Evolutionary conservation across 495 filamentous ascomycete genomes (phyloP), one percentile per base, ranked within the genome.

Genomic region (Xylaria acuta): DNA sequence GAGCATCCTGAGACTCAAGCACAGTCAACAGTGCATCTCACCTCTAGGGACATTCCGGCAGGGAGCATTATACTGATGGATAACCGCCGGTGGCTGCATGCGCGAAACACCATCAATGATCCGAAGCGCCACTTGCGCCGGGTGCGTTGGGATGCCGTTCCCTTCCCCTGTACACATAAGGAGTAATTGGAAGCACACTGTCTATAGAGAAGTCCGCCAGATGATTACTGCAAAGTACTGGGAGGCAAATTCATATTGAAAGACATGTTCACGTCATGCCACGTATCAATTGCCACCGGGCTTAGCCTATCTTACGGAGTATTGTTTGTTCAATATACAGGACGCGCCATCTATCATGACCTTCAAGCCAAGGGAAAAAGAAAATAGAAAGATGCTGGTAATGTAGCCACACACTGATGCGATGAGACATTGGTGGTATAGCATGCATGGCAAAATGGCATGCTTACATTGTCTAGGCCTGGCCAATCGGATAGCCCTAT

Each of bases 61-160:
- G 75, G 79, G 1, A 75, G 80, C 6, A 78, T 84, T 38, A 71
- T 84, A 47, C 22, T 83, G 38, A 68, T 83, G 49, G 81, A 83
- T 64, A 85, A 84, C 69, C 62, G 72, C 1, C 76, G 80, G 1
- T 84, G 80, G 79, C 69, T 84, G 16, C 82, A 84, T 78, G 60
- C 80, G 2, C 73, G 83, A 4, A 83, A 74, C 64, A 67, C 80
- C 4, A 71, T 84, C n/a, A 78, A 73, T 20, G 83, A 84, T 58
- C 79, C 81, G 1, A 59, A 73, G 14, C 76, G 83, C 6, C 78
- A 82, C 58, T 67, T 84, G 11, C 78, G 82, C 0, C 63, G 83
- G 9, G 80, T 84, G 0, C 74, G 83, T 4, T 84, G 80, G 81
- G 73, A 78, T 77, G 77, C 80, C 4, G 38, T 53, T 12, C 64